Base-by-base conservation (phyloP, 768 basidiomycete species). In the Neoboletus subvelutipes region DNA sequence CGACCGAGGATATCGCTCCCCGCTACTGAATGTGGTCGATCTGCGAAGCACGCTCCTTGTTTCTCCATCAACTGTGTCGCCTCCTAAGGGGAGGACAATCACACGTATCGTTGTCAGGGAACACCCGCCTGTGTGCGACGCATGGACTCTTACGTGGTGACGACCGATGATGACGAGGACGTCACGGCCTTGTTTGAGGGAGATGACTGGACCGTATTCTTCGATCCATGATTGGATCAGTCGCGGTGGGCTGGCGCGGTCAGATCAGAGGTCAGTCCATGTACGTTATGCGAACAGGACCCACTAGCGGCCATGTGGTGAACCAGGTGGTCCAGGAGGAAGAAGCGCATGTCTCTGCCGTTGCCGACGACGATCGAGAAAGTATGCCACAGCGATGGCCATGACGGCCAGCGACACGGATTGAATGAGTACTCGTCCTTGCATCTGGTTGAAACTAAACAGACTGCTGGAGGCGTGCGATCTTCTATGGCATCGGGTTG, bases 1-100 rank as follows among this genome's bases (percentile, higher is more conserved):
- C 82, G 81, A 0, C 79, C 80, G 0, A 85, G 73, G 0, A 81
- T 82, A 24, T 84, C 83, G 4, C 83, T 80, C 1, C 80, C 84
- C 1, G 83, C 76, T 12, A 85, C 79, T 11, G 74, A 77, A 8
- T 69, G 64, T 1, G 84, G 84, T 39, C 84, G 66, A 61, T 86
- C 84, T 0, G 76, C 77, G 18, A 80, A 72, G 4, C 63, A 61
- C 0, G 79, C 80, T 0, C 83, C 83, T 57, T 85, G 81, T 58
- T 81, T 80, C 67, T 86, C 84, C 80, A 86, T 76, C 51, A 85
- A 78, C 11, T 85, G 81, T 1, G 81, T 74, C 0, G 84, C 83
- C 45, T 67, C 70, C 67, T 69, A 11, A 20, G 13, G 39, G 20
- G 12, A 22, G 7, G 13, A 8, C 22, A 36, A 24, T 6, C n/a